Base-by-base conservation (phyloP, 768 basidiomycete genomes). In the Phaeotremella fagi region DNA sequence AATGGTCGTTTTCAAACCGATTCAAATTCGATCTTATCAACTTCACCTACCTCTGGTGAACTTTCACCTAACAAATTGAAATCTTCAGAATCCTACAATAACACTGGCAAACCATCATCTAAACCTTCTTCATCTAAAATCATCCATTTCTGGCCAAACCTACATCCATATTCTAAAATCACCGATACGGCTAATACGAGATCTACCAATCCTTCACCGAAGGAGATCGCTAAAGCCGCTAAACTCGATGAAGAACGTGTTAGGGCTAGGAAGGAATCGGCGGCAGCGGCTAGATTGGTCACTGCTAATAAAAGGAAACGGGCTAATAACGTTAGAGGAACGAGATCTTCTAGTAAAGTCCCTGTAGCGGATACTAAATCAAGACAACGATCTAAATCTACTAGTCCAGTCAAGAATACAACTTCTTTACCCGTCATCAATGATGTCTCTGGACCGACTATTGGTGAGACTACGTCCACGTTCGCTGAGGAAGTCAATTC, bases 111-210 rank as follows among this genome's bases (percentile, higher is more conserved):
- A 31, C 20, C 25, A 29, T 18, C 4, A 38, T 16, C 16, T 11
- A 36, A 9, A 18, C 25, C 48, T 4, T 29, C 20, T 22, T 7
- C 27, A 26, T 18, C 11, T 6, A 48, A 26, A 22, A 12, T 15
- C 4, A 22, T 9, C 18, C 22, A 23, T 20, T 20, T 50, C 15
- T 50, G 48, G 48, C 18, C 48, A 16, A 23, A 11, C 15, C 36
- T 56, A n/a, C 58, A 60, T 42, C 59, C 59, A 14, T 64, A 64
- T 33, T 60, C 55, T 28, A 54, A 49, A 27, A 20, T 52, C 4
- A 28, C 50, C 2, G 63, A 64, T 42, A 28, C 55, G 2, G 56
- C 45, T 20, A 64, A 64, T 41, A 59, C 53, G 12, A 48, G 63
- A 23, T 64, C 63, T 3, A 50, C 45, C 33, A 48, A 57, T 18